Evolutionary conservation across 805 yeast genomes (phyloP).

Genomic region (Scheffersomyces stipitis): DNA sequence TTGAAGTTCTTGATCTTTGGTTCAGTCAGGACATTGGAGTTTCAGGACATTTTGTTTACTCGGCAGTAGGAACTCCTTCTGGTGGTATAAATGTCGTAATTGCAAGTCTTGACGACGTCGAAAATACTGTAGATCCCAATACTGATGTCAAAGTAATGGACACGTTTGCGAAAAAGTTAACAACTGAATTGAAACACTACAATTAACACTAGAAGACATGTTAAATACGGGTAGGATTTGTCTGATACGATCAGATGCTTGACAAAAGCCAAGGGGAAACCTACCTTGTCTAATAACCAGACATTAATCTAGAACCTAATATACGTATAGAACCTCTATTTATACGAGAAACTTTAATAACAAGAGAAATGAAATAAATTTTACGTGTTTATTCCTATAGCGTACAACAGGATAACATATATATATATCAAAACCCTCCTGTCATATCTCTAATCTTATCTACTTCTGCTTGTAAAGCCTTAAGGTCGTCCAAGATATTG

Average conservation of each 20-base stretch:
- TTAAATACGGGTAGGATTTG: too few relatives aligned
- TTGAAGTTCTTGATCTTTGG: constrained; percentile 11
- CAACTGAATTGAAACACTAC: too few relatives aligned
- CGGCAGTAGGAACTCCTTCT: constrained; percentile 11
- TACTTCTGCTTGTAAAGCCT: constrained; percentile 69
- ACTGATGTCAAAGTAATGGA: constrained; percentile 1
- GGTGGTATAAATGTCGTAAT: constrained; percentile 18
- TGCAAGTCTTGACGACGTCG: constrained; percentile 7
- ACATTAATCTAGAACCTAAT: too few relatives aligned
- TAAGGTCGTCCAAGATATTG: constrained; percentile 62
- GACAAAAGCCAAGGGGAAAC: too few relatives aligned
- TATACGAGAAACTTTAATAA: too few relatives aligned
- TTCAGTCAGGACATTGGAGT: constrained; percentile 20
- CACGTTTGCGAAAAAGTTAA: background rate
- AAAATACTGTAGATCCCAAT: constrained; percentile 3
- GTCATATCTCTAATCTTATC: constrained; percentile 52
- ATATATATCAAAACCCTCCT: constrained; percentile 45
- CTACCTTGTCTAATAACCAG: too few relatives aligned
- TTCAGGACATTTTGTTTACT: constrained; percentile 10
- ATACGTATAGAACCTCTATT: too few relatives aligned
- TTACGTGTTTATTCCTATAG: too few relatives aligned
- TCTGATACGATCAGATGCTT: too few relatives aligned
- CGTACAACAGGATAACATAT: too few relatives aligned
- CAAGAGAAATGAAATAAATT: too few relatives aligned
- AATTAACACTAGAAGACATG: too few relatives aligned